Base-by-base conservation (phyloP, 495 filamentous ascomycete species). In the Aspergillus nidulans region DNA sequence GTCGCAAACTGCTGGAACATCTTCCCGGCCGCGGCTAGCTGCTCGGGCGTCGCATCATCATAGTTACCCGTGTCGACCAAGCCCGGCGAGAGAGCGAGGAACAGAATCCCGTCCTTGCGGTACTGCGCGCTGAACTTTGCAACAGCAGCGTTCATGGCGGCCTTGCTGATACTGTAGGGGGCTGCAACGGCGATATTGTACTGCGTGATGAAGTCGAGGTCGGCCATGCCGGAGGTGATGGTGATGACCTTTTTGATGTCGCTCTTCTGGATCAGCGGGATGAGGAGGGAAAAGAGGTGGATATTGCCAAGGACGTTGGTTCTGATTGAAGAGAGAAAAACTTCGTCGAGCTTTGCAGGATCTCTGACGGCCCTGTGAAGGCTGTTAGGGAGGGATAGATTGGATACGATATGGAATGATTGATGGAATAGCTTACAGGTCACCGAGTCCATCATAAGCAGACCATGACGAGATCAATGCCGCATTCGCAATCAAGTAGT, bases 171-270 rank as follows among this genome's bases (percentile, higher is more conserved):
- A 4, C 69, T 53, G 53, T 79, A 81, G 15, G 64, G 28, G 13
- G 65, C 40, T 15, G 24, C 46, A 6, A 52, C 18, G 1, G 65
- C 60, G 25, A 77, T 38, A 4, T 65, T 60, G 28, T 46, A 64
- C 4, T 68, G 60, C 18, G 68, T 61, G 42, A 68, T 67, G 4
- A 77, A 41, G 44, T 82, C 75, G 16, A 80, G 23, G 53, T 81
- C 81, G 0, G 68, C 79, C 21, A 67, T 23, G 24, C 78, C 82
- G 10, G 60, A 73, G 9, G 79, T 77, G 24, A 85, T 75, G 23
- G 73, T 49, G 49, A 85, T 71, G 48, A 83, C 71, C 55, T 86
- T 86, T 63, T 83, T 85, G 23, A 23, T 58, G 10, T 63, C 59
- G 24, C 80, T 78, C n/a, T 69, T 67, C 3, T 65, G 61, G 56